Evolutionary conservation across 2,329 filamentous ascomycete species (phyloP).

Genomic region (Fusarium penzigii): DNA sequence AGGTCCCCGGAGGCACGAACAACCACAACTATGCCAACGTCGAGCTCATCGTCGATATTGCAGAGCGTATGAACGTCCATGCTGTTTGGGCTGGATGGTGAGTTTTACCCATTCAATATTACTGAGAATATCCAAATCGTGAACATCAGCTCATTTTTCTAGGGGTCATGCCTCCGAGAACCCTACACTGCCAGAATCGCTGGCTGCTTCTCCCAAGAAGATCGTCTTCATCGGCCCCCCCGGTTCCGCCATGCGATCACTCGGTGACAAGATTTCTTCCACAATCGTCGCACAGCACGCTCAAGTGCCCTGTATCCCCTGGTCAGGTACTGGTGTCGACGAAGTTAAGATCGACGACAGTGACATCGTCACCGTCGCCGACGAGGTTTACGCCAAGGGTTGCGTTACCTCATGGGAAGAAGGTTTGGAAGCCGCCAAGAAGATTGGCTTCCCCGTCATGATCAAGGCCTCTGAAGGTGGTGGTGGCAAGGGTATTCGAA

Average conservation of each 20-base stretch:
- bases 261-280: constrained; percentile 99
- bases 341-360: constrained; percentile 75
- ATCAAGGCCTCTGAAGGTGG: constrained; percentile 99
- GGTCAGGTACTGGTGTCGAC: constrained; percentile 92
- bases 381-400: constrained; percentile 83
- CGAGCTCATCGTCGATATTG: constrained; percentile 97
- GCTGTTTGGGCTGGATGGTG: constrained; percentile 99
- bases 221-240: constrained; percentile 99
- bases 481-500: constrained; percentile 98
- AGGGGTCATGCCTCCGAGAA: constrained; percentile 99
- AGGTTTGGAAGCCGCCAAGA: constrained; percentile 79
- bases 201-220: constrained; percentile 95
- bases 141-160: neutral
- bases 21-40: constrained; percentile 99
- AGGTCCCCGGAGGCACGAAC: constrained; percentile 97
- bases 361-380: constrained; percentile 89
- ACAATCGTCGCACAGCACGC: constrained; percentile 99
- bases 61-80: constrained; percentile 97
- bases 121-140: constrained; percentile 8
- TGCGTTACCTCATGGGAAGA: constrained; percentile 90
- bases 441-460: constrained; percentile 99
- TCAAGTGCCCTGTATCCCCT: constrained; percentile 95
- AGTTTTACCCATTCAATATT: constrained; percentile 36
- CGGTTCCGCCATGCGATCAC: constrained; percentile 96
- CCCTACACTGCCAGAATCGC: constrained; percentile 92